Percentiles rank a stretch among this genome's conserved stretches.
These are phyloP conservation scores for Auricularia heimuer DNA, from an alignment of 768 basidiomycete genomes.

Conservation along the genomic window DNA sequence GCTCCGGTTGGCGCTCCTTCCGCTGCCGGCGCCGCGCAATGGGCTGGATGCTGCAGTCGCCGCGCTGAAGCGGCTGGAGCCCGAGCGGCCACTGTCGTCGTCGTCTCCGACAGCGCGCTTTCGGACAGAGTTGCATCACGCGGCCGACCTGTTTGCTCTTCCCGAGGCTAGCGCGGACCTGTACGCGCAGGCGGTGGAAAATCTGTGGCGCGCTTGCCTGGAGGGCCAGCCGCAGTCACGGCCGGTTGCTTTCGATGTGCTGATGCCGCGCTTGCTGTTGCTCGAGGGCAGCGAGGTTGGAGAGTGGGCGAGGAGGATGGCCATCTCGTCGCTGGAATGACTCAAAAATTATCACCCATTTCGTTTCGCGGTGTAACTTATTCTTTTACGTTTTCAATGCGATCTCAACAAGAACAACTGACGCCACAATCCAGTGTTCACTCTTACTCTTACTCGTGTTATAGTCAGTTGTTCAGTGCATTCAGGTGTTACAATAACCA, in stretches of 20 bases:
- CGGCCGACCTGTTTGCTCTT: not conserved
- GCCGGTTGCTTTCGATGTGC: slow-evolving; percentile 34
- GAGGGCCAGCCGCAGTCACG: slow-evolving; percentile 14
- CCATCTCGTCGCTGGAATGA: slow-evolving; percentile 14
- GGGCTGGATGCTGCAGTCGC: too few relatives aligned
- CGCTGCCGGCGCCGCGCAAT: not conserved
- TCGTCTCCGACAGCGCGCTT: slow-evolving; percentile 19
- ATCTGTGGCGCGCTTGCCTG: slow-evolving; percentile 49
- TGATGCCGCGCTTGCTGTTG: slow-evolving; percentile 45
- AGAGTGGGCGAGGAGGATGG: slow-evolving; percentile 48
- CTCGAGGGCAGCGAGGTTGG: slow-evolving; percentile 34
- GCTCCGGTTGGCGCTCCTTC: slow-evolving; percentile 10
- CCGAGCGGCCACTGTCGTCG: not conserved
- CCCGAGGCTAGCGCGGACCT: not conserved
- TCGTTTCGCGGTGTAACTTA: not conserved
- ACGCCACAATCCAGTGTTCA: not conserved
- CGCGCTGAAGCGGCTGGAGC: slow-evolving; percentile 25
- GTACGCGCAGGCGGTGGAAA: slow-evolving; percentile 36
- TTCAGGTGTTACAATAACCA: too few relatives aligned
- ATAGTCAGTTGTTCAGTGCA: too few relatives aligned
- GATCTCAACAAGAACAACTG: not conserved
- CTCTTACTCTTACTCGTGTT: not conserved
- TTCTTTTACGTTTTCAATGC: not conserved
- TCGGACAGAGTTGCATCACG: slow-evolving; percentile 26
- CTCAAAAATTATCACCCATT: not conserved